These are phyloP conservation scores for Podosphaera xanthii DNA, from an alignment of 2,329 filamentous ascomycete species.

Conservation along the genomic window DNA sequence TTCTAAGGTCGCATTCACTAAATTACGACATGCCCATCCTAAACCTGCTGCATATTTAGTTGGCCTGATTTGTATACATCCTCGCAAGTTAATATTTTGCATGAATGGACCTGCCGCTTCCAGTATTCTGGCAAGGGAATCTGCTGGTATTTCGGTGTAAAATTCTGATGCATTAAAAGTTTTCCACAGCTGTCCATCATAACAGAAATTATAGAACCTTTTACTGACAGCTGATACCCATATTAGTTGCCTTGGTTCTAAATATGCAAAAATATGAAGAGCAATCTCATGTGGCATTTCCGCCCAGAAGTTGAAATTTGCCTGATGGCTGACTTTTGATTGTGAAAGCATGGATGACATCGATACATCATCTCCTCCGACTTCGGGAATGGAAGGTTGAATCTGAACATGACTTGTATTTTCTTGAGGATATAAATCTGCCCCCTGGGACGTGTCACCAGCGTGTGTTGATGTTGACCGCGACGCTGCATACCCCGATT, in stretches of 20 bases:
- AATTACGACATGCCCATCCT: conserved; percentile 64
- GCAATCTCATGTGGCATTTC: conserved; percentile 65
- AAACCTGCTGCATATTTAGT: conserved; percentile 57
- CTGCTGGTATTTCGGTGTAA: conserved; percentile 67
- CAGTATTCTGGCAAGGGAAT: conserved; percentile 68
- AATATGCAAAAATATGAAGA: conserved; percentile 51
- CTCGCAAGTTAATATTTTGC: conserved; percentile 70
- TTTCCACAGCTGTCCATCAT: conserved; percentile 86
- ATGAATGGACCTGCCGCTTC: conserved; percentile 71
- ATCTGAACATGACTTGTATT: conserved; percentile 5
- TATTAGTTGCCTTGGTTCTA: conserved; percentile 63
- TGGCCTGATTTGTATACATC: conserved; percentile 73
- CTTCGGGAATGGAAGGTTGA: conserved; percentile 10
- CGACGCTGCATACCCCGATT: neutral
- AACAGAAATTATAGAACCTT: conserved; percentile 61
- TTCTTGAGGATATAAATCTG: conserved; percentile 7
- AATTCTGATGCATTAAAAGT: conserved; percentile 67
- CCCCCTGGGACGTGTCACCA: conserved; percentile 8
- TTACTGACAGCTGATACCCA: conserved; percentile 56
- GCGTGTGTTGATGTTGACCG: conserved; percentile 6
- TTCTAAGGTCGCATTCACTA: conserved; percentile 72
- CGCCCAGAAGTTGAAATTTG: conserved; percentile 47
- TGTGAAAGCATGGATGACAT: conserved; percentile 3
- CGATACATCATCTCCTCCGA: conserved; percentile 16
- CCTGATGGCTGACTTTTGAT: conserved; percentile 13